These are phyloP conservation scores for Arthrobotrys megalospora DNA, from an alignment of 2,329 filamentous ascomycete genomes.

Conservation along the genomic window DNA sequence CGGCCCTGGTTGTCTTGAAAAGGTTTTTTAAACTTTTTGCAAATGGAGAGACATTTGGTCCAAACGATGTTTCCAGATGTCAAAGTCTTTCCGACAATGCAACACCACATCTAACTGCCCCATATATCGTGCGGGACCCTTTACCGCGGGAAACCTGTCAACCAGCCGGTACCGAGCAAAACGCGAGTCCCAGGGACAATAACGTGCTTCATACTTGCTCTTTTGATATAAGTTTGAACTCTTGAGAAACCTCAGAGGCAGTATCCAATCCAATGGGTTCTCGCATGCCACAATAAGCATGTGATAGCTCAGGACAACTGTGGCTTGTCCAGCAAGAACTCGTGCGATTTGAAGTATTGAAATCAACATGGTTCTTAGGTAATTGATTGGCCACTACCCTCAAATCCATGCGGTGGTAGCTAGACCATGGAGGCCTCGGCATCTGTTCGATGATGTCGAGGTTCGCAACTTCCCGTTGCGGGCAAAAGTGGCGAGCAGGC, in stretches of 20 bases:
- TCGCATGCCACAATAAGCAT: background rate
- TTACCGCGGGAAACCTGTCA: slow-evolving; percentile 27
- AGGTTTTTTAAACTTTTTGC: slow-evolving; percentile 29
- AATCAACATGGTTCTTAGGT: slow-evolving; percentile 1
- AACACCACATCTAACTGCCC: slow-evolving; percentile 9
- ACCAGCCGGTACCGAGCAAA: slow-evolving; percentile 40
- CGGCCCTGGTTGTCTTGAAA: slow-evolving; percentile 27
- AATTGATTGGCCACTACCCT: slow-evolving; percentile 2
- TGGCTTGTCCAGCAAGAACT: background rate
- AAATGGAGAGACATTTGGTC: slow-evolving; percentile 22
- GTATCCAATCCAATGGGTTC: slow-evolving; percentile 1
- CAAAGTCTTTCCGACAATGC: slow-evolving; percentile 19
- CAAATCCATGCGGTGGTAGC: background rate
- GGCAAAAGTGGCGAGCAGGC: slow-evolving; percentile 39
- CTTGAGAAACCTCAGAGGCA: background rate
- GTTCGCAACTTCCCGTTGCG: slow-evolving; percentile 55
- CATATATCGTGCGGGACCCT: background rate
- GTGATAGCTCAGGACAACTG: background rate
- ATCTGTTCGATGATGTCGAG: slow-evolving; percentile 30
- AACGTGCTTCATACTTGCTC: slow-evolving; percentile 54
- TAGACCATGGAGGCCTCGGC: slow-evolving; percentile 14
- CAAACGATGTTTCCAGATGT: background rate
- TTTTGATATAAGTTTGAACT: slow-evolving; percentile 17
- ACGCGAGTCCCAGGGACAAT: slow-evolving; percentile 34
- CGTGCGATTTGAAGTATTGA: background rate